Evolutionary conservation across 768 basidiomycete species (phyloP), one percentile per base, ranked within the genome.

Genomic region (Lentinus brumalis): DNA sequence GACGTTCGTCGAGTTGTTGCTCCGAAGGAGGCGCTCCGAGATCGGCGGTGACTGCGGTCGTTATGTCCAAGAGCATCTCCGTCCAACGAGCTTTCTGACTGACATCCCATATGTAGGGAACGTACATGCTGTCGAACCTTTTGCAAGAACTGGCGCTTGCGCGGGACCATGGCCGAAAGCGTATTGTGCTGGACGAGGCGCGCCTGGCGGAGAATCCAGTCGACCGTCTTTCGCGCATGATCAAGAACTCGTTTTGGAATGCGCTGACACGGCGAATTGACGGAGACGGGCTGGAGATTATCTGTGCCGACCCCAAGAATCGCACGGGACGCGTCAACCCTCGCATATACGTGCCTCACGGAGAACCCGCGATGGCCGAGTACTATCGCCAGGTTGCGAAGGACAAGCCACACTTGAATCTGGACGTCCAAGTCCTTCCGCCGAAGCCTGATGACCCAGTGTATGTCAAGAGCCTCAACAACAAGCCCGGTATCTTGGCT

Each of bases 61-160:
- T 52, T 26, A 14, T 39, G 8, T 35, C 35, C 49, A 29, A 44
- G 46, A 30, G 12, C 8, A 26, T 29, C 4, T 38, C 50, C 16
- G 15, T 57, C 21, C 21, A 41, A 57, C 11, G 26, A 41, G 38
- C 44, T 7, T 11, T 3, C 53, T 57, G 32, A 50, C 21, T 35
- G 31, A 45, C 15, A 32, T 30, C 41, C 14, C 14, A 26, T 61
- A 55, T 68, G 15, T 70, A 96, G 90, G 96, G 97, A 44, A 98
- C 91, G n/a, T 99, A 98, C 76, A 98, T 98, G 96, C 81, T 99
- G 49, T 98, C 96, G 12, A 98, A 98, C 75, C 85, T 99, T 29
- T 82, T 99, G n/a, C 96, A 99, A 79, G 96, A 99, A 73, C 88
- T 99, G 50, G 96, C 96, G 2, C 86, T 98, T 21, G 96, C 97